These are phyloP conservation scores for Oryza australiensis DNA, from an alignment of 176 grass and related monocot genomes.

Conservation along the genomic window DNA sequence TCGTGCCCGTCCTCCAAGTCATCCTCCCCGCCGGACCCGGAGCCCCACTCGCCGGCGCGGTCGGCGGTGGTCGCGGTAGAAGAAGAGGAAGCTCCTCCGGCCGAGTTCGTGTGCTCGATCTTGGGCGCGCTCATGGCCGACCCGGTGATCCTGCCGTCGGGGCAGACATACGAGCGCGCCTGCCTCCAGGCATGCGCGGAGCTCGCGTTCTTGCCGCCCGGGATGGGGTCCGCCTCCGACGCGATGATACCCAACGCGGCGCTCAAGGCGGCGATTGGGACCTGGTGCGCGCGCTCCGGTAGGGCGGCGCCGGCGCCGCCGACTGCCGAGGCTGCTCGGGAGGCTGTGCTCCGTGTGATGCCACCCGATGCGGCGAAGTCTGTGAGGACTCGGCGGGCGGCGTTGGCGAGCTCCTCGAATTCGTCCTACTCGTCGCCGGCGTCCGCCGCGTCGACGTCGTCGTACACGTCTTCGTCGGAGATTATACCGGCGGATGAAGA, in stretches of 20 bases:
- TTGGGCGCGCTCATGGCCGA: slow-evolving; percentile 65
- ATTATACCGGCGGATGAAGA: slow-evolving; percentile 36
- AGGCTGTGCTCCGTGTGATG: slow-evolving; percentile 36
- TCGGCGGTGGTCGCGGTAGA: slow-evolving; percentile 1
- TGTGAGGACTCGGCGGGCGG: neutral
- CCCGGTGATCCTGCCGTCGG: slow-evolving; percentile 67
- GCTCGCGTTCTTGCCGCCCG: slow-evolving; percentile 52
- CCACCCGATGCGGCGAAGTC: slow-evolving; percentile 23
- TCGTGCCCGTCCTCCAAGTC: slow-evolving; percentile 16
- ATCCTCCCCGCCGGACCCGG: neutral
- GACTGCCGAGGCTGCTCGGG: slow-evolving; percentile 30
- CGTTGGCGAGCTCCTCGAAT: slow-evolving; percentile 30
- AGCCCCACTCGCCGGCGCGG: slow-evolving; percentile 31
- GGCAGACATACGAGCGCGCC: slow-evolving; percentile 65
- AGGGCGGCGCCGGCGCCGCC: slow-evolving; percentile 27
- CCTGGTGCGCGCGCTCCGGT: slow-evolving; percentile 60
- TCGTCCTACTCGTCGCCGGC: slow-evolving; percentile 42
- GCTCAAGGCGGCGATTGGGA: slow-evolving; percentile 63
- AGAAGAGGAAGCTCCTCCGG: slow-evolving; percentile 26
- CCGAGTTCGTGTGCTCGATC: slow-evolving; percentile 70
- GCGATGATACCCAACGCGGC: slow-evolving; percentile 61
- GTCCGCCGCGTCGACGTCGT: slow-evolving; percentile 35
- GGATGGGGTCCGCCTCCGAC: slow-evolving; percentile 19
- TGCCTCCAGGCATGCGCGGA: slow-evolving; percentile 66
- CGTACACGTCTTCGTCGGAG: slow-evolving; percentile 52